Conservation (phyloP, 2,329 filamentous ascomycete species). For the Podosphaera xanthii region DNA sequence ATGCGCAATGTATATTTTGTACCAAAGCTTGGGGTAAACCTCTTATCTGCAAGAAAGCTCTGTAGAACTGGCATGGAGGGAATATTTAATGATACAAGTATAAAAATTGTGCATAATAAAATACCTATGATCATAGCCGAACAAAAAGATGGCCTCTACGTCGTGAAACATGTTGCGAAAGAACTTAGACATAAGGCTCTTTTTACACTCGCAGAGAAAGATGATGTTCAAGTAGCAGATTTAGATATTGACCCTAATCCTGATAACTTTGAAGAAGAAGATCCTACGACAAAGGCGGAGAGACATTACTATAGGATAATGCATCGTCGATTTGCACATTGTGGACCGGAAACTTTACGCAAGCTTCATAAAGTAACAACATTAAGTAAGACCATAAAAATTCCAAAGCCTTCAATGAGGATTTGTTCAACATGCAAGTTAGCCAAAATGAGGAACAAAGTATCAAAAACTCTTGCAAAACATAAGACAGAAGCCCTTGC, state of each 20-base stretch:
- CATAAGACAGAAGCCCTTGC: not conserved
- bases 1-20: no score
- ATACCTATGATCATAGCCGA: not conserved
- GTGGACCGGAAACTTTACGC: not conserved
- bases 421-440: not conserved
- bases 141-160: not conserved
- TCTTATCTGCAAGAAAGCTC: not conserved
- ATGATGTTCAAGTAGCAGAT: not conserved
- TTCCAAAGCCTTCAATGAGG: no score
- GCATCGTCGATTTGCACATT: not conserved
- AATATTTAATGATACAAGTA: not conserved
- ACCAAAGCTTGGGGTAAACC: no score
- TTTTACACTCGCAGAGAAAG: not conserved
- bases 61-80: not conserved
- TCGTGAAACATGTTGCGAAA: not conserved
- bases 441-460: not conserved
- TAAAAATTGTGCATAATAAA: not conserved
- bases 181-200: not conserved
- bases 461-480: not conserved
- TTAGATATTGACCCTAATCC: not conserved
- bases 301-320: not conserved
- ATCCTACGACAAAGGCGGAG: not conserved
- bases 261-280: not conserved
- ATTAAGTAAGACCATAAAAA: no score
- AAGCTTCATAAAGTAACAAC: no score